Evolutionary conservation across 805 yeast genomes (phyloP), one percentile per base, ranked within the genome.

Genomic region (Dipodascopsis uninucleata): DNA sequence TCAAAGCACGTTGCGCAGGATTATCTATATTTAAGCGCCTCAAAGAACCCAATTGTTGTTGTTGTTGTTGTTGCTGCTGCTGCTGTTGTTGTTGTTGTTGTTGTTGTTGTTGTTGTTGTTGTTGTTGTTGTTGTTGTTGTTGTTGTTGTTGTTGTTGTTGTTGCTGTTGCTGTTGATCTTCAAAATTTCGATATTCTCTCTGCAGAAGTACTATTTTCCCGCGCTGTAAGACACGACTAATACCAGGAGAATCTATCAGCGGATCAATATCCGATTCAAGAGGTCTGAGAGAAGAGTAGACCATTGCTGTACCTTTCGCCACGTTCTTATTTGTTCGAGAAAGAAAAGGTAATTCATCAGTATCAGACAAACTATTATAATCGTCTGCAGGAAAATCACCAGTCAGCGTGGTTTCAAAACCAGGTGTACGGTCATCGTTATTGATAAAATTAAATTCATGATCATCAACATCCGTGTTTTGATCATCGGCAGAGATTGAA

Each of bases 211-310:
- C 61, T 17, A 57, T 32, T 21, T 56, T 52, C 24, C 58, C 60
- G 5, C 48, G 44, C 9, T 57, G 59, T 12, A 60, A 44, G 2
- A 61, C 59, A 18, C 59, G 52, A 6, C 43, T 47, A 12, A 61
- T 56, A 5, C 64, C 65, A 25, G 54, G 47, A n/a, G 45, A 50
- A 43, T 61, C 65, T 18, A 61, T 56, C 20, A 61, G 43, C 9
- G 64, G 64, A 26, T 61, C 64, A 23, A 45, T 39, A 28, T 58
- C 64, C 48, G 61, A 58, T 16, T 57, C 62, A 8, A 61, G 47
- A 5, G 61, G 54, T 3, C 59, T 41, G 23, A 56, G 36, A 9
- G 43, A 41, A 17, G 47, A 36, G 36, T 39, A 43, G 5, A 52
- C 38, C 16, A 35, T 40, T 5, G 49, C 43, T 25, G 37, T 43